Base-by-base conservation (phyloP, 2,329 filamentous ascomycete species). In the Emydomyces testavorans region DNA sequence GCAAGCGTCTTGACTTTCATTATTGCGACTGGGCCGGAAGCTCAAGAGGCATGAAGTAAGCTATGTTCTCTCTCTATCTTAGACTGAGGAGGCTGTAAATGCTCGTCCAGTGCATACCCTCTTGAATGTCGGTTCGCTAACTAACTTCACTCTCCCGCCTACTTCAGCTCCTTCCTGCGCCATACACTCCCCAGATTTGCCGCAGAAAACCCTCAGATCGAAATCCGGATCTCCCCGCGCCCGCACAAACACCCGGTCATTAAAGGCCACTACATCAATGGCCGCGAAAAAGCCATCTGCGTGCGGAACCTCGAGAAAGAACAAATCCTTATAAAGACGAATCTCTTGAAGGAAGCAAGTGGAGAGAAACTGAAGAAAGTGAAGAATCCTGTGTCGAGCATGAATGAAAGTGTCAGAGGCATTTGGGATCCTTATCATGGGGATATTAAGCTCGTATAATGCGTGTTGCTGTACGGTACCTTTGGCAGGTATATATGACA, bases 21-120 rank as follows among this genome's bases (percentile, higher is more conserved):
- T 98, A 94, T 73, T 96, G 92, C 74, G 88, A 96, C 75, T 89
- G 84, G 79, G 86, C 85, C 50, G 92, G 89, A 54, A 94, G 86
- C 66, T 96, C 90, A 31, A 80, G 73, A 61, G 92, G 92, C 63
- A 95, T 96, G 88, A 92, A 94, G 85, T 92, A 74, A 54, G 76
- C 63, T n/a, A 18, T 37, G 34, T 51, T 21, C 41, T 11, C 15
- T 24, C 10, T 45, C 15, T 15, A 41, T 26, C 46, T 50, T 38
- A 48, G 16, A 29, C 18, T 43, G 20, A n/a, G n/a, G 10, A 31
- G 10, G n/a, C n/a, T 3, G 29, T 31, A n/a, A n/a, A 31, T 31
- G n/a, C 3, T 11, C 29, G n/a, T 31, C 29, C 29, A n/a, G 6
- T 31, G 29, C 29, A n/a, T 11, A 8, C 26, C 8, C n/a, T 11